Evolutionary conservation across 23 red algal genomes (phyloP).

Genomic region (Pyropia yezoensis): DNA sequence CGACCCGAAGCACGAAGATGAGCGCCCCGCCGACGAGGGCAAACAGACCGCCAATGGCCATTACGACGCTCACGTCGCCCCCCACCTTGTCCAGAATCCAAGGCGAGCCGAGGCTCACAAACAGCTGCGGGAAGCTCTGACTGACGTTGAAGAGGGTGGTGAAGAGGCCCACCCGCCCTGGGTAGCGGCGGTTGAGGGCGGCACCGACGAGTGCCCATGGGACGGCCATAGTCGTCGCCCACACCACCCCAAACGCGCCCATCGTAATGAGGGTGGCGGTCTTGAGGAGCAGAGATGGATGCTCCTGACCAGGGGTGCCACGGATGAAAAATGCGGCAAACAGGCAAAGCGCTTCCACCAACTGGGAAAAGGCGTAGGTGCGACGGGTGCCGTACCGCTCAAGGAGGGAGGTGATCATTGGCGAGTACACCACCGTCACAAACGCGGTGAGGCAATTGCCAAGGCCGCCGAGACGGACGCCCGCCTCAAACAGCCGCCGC

Average conservation of each 20-base stretch:
- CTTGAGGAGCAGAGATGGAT: constrained; percentile 16
- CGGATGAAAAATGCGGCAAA: constrained; percentile 25
- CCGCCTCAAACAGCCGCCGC: constrained; percentile 62
- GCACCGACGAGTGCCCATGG: constrained; percentile 78
- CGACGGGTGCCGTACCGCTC: constrained; percentile 13
- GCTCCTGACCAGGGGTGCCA: constrained; percentile 4
- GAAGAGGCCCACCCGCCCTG: constrained; percentile 51
- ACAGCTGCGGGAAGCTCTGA: constrained; percentile 61
- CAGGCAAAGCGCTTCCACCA: constrained; percentile 53
- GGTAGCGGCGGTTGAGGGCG: constrained; percentile 41
- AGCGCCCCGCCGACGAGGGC: constrained; percentile 43
- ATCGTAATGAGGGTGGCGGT: constrained; percentile 17
- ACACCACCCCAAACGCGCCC: constrained; percentile 62
- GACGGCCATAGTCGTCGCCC: constrained; percentile 71
- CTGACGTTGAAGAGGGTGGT: constrained; percentile 76
- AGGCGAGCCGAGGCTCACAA: constrained; percentile 50
- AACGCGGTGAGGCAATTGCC: constrained; percentile 43
- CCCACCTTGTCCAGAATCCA: constrained; percentile 32
- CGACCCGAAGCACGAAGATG: constrained; percentile 40
- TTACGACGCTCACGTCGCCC: constrained; percentile 46
- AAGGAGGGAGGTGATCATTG: constrained; percentile 37
- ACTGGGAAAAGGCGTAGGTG: constrained; percentile 63
- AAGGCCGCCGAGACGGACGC: constrained; percentile 70
- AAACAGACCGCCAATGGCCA: constrained; percentile 59
- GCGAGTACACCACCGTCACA: constrained; percentile 55